phyloP scores from a whole-genome alignment of 345 rosid species.

The Boechera divaricarpa region DNA sequence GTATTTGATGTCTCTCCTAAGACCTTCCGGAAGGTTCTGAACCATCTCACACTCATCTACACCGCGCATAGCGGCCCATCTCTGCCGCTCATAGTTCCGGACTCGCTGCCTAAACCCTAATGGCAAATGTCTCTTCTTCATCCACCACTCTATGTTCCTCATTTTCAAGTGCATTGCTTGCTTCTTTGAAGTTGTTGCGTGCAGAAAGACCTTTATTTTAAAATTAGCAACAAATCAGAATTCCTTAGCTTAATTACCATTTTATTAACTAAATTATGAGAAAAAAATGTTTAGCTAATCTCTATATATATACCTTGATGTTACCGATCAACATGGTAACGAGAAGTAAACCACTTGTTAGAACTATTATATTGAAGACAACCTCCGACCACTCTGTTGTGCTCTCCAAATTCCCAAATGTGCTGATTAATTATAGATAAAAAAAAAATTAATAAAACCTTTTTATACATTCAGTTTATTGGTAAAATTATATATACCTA shows the following conservation, averaged over 20 bases:
- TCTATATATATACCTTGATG: constrained; percentile 65
- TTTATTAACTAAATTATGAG: neutral
- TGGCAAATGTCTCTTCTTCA: constrained; percentile 89
- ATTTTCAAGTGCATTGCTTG: constrained; percentile 97
- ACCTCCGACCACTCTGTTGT: constrained; percentile 97
- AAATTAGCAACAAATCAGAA: neutral
- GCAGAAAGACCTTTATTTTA: constrained; percentile 70
- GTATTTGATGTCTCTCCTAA: constrained; percentile 94
- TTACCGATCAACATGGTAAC: constrained; percentile 98
- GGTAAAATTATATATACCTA: neutral
- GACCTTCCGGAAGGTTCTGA: constrained; percentile 86
- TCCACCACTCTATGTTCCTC: constrained; percentile 99
- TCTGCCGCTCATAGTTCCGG: constrained; percentile 87
- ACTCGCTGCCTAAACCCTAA: constrained; percentile 85
- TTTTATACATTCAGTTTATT: neutral
- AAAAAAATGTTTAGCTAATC: neutral
- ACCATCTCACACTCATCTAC: constrained; percentile 93
- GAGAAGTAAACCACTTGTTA: constrained; percentile 88
- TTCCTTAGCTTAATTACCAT: neutral
- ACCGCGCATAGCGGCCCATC: constrained; percentile 99
- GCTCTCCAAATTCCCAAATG: constrained; percentile 93
- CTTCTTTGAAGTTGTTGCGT: constrained; percentile 93
- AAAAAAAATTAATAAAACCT: neutral
- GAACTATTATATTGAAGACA: constrained; percentile 90
- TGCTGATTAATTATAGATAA: constrained; percentile 50